Evolutionary conservation across 106 monocot genomes (phyloP), one percentile per base, ranked within the genome.

Genomic region (Acanthochlamys bracteata): DNA sequence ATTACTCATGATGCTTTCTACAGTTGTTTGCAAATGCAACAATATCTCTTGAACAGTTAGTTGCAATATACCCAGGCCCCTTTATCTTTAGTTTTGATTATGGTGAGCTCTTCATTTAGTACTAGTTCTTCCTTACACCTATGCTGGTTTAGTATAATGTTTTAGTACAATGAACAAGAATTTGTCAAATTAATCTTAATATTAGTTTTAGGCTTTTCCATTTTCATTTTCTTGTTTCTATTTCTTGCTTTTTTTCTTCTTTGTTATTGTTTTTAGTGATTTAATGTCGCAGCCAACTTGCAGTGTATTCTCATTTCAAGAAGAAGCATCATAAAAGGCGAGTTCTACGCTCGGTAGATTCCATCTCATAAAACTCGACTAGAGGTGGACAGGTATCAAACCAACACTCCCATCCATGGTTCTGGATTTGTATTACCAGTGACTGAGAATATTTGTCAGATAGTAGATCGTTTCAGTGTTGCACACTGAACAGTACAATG

Each of bases 291-390:
- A 6, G 33, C 57, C 25, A 43, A 22, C 51, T 14, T 16, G 20
- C 70, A 91, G 96, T 98, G 88, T 42, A 98, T 68, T 91, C 88
- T 46, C 71, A 91, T 77, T 98, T 98, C 62, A 98, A 98, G 74
- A 82, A 85, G 61, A 80, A 80, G 43, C 90, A 91, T 77, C 90
- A 80, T 60, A 98, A 98, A 72, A 82, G 91, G 68, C 88, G 96
- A 73, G 88, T 91, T 49, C 49, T 98, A 42, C 65, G 73, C 12
- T 71, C 91, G 46, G 76, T 91, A 8, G 83, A 88, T 75, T 85
- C 91, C 42, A 81, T 98, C 59, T 72, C 81, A 24, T 81, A 78
- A 41, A 80, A 85, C 57, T 61, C 91, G 42, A 51, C 22, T 61
- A 66, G 75, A 23, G 79, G 81, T 24, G 96, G 96, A 65, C 78